Evolutionary conservation across 371 early-diverging fungal genomes (phyloP), one percentile per base, ranked within the genome.

Genomic region (Fennellomyces sp.): DNA sequence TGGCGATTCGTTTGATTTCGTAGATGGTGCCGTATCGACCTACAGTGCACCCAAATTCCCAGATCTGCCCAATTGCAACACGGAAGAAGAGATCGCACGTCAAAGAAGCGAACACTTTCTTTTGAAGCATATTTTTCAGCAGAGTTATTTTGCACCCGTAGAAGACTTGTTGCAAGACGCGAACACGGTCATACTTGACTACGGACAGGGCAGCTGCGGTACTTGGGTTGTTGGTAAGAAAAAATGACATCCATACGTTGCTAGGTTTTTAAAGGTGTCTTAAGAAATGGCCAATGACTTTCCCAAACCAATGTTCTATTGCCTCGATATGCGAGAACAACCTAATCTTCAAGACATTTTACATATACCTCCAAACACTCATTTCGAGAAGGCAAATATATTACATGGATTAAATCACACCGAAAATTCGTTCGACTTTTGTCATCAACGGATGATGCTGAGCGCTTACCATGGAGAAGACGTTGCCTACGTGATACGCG

Each of bases 101-200:
- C 67, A 63, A 25, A 60, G 57, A 30, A 41, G 60, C 6, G 53
- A 65, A 26, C 74, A 77, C 51, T 72, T 65, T 58, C 47, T 75
- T 4, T 56, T 72, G 8, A 75, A 73, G 55, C 68, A 72, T 42
- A 38, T 77, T 6, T 80, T 76, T 38, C 73, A 75, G 55, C 57
- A 47, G 12, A 73, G 58, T 52, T 66, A 64, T 26, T 69, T 65
- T 57, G 73, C 77, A 0, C 80, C 77, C 5, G 55, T 80, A 2
- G 63, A 66, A 0, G 45, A 60, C 11, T 6, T 56, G 0, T 45
- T 79, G 12, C 23, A 55, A 2, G 19, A 28, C 25, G 23, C 51
- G 5, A 65, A 25, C 1, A 49, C 72, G 3, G 30, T 47, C 10
- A 61, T 42, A 12, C 41, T 78, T 1, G 79, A 78, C 62, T 39